Percentiles rank a stretch among this genome's conserved stretches.
These are phyloP conservation scores for Solanum paucissectum DNA, from an alignment of 257 asterid species.

Conservation along the genomic window DNA sequence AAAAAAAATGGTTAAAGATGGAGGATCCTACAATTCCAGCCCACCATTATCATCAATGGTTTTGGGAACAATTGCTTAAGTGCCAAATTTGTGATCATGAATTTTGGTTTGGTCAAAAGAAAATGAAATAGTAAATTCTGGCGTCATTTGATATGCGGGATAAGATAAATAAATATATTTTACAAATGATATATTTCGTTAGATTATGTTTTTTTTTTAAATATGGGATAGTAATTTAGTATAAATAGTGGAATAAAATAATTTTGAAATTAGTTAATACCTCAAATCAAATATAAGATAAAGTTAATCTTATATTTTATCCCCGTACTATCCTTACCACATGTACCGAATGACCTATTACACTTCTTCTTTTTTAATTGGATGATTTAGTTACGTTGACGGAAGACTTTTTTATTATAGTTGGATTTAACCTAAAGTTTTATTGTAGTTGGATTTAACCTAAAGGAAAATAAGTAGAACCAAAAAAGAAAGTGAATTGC, in stretches of 20 bases:
- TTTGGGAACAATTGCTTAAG: neutral
- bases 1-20: neutral
- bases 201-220: no score
- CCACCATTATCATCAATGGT: neutral
- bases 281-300: neutral
- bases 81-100: neutral
- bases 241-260: neutral
- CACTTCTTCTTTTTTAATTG: neutral
- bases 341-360: neutral
- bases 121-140: neutral
- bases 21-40: neutral
- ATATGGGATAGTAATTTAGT: neutral
- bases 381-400: neutral
- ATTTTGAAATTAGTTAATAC: neutral
- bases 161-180: neutral
- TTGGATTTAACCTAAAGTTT: neutral
- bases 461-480: neutral
- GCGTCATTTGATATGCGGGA: fast-evolving
- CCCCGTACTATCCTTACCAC: neutral
- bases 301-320: neutral
- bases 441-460: neutral
- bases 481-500: neutral
- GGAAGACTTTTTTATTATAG: neutral
- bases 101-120: neutral
- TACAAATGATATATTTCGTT: no score